Evolutionary conservation across 805 yeast species (phyloP).

Genomic region (Wickerhamomyces tratensis): DNA sequence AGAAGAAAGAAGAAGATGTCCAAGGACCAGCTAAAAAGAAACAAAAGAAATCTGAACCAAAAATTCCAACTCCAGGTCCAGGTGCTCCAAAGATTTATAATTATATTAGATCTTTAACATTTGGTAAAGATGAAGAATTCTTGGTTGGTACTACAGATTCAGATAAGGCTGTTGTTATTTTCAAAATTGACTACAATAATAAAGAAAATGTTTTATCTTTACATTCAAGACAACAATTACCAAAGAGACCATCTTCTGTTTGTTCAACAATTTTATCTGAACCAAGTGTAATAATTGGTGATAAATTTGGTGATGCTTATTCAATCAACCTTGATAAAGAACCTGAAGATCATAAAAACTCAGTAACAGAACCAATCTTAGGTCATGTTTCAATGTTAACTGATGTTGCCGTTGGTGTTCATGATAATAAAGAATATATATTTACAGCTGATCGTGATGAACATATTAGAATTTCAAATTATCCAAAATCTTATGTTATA

Average conservation of each 20-base stretch:
- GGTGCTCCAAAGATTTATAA: conserved; percentile 63
- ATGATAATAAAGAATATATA: conserved; percentile 38
- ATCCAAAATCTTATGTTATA: conserved; percentile 69
- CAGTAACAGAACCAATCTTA: conserved; percentile 57
- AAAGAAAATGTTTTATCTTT: conserved; percentile 35
- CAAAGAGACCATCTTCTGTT: conserved; percentile 91
- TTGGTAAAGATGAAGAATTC: conserved; percentile 42
- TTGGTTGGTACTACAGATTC: conserved; percentile 70
- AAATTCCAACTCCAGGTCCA: conserved; percentile 52
- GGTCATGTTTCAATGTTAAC: conserved; percentile 98
- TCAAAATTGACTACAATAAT: conserved; percentile 24
- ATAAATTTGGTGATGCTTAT: conserved; percentile 95
- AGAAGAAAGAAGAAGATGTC: conserved; percentile 17
- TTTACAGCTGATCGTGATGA: conserved; percentile 93
- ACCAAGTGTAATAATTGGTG: conserved; percentile 58
- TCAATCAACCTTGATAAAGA: conserved; percentile 34
- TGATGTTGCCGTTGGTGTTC: conserved; percentile 42
- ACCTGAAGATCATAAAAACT: conserved; percentile 24
- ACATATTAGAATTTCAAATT: conserved; percentile 78
- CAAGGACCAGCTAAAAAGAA: conserved; percentile 21
- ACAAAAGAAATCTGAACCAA: conserved; percentile 28
- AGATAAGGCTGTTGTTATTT: conserved; percentile 70
- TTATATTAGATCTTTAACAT: conserved; percentile 52
- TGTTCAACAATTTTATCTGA: conserved; percentile 48
- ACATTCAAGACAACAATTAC: conserved; percentile 65